Evolutionary conservation across 305 asterid genomes (phyloP).

Genomic region (Caryopteris hybrid): DNA sequence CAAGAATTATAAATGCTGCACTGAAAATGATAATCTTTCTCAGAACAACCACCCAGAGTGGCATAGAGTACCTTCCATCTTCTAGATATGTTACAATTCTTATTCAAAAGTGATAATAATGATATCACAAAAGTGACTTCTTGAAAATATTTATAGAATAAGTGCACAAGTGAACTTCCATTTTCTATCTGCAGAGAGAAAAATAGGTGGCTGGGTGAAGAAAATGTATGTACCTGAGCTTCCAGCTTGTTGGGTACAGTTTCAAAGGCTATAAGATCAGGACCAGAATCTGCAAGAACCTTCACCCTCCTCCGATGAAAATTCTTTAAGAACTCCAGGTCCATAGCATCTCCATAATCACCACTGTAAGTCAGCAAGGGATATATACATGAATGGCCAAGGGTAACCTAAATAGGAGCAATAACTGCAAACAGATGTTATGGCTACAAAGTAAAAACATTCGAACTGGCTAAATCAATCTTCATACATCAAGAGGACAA

Average conservation of each 20-base stretch:
- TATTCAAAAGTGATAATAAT: neutral
- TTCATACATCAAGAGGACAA: conserved; percentile 1
- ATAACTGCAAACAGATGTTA: neutral
- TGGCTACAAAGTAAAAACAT: neutral
- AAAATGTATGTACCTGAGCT: conserved; percentile 61
- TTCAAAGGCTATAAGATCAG: conserved; percentile 93
- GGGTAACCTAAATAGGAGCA: neutral
- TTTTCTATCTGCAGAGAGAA: conserved; percentile 12
- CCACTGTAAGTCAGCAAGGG: conserved; percentile 51
- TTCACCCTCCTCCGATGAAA: conserved; percentile 89
- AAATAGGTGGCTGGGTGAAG: neutral
- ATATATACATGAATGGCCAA: neutral
- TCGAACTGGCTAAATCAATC: neutral
- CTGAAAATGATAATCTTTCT: neutral
- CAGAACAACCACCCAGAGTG: neutral
- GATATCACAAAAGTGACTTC: neutral
- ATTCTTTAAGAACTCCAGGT: conserved; percentile 67
- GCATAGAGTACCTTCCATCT: neutral
- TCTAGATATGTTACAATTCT: neutral
- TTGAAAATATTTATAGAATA: neutral
- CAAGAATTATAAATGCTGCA: neutral
- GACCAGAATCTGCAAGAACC: conserved; percentile 84
- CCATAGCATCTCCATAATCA: conserved; percentile 72
- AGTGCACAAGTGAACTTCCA: neutral
- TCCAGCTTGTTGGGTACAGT: conserved; percentile 92